These are phyloP conservation scores for Xylaria sp. DNA, from an alignment of 2,329 filamentous ascomycete species.

Conservation along the genomic window DNA sequence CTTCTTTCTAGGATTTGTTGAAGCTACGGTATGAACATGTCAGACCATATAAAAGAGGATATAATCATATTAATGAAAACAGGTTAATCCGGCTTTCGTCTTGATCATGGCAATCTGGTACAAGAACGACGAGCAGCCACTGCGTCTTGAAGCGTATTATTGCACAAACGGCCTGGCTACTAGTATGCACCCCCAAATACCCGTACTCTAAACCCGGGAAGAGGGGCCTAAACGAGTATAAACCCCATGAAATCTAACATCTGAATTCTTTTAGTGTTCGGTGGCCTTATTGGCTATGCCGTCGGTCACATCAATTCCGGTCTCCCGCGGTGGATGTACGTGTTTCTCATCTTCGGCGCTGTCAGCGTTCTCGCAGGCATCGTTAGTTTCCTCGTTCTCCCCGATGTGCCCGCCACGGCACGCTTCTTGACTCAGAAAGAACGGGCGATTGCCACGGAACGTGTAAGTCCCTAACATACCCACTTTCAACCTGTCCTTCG, in stretches of 20 bases:
- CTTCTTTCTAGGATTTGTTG: conserved; percentile 61
- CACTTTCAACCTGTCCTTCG: too few relatives aligned
- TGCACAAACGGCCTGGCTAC: conserved; percentile 48
- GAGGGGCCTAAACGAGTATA: background rate
- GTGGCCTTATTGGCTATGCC: conserved; percentile 63
- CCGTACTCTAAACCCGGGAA: background rate
- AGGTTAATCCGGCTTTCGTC: conserved; percentile 56
- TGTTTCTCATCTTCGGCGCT: conserved; percentile 64
- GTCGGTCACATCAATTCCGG: conserved; percentile 60
- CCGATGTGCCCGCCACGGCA: conserved; percentile 66
- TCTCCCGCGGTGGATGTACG: conserved; percentile 41
- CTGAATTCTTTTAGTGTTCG: conserved; percentile 53
- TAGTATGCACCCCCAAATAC: background rate
- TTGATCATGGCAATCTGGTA: conserved; percentile 46
- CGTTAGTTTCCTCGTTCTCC: conserved; percentile 61
- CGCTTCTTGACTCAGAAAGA: conserved; percentile 65
- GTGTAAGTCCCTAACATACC: conserved; percentile 35
- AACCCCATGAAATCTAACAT: background rate
- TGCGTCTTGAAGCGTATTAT: conserved; percentile 61
- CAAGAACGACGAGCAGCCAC: conserved; percentile 52
- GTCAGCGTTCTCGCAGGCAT: conserved; percentile 62
- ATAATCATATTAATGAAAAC: background rate
- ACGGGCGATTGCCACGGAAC: conserved; percentile 57
- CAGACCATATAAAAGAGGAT: background rate
- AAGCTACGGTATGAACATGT: conserved; percentile 50